Conservation (phyloP, 768 basidiomycete genomes). For the Kwoniella mangroviensis region DNA sequence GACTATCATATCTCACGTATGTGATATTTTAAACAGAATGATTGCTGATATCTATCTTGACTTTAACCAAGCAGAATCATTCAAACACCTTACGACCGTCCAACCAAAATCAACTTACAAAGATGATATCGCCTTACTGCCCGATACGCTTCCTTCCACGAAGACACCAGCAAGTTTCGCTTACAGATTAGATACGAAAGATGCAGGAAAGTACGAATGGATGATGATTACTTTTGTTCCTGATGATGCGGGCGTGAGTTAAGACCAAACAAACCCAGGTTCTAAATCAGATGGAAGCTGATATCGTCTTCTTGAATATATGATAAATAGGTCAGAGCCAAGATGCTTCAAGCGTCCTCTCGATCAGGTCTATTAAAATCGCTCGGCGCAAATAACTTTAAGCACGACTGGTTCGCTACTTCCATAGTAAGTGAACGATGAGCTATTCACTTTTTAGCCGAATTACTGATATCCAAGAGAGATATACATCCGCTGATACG, state of each 20-base stretch:
- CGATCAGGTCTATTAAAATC: conserved; percentile 53
- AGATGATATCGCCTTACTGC: conserved; percentile 49
- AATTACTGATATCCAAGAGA: neutral
- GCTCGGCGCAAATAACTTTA: conserved; percentile 53
- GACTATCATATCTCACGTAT: no score
- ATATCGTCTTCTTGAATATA: no score
- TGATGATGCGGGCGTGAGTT: conserved; percentile 54
- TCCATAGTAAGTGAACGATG: conserved; percentile 39
- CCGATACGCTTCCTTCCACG: conserved; percentile 40
- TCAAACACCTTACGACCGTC: conserved; percentile 43
- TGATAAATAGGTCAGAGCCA: conserved; percentile 46
- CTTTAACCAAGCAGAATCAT: no score
- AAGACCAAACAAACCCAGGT: no score
- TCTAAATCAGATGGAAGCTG: no score
- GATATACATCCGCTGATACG: no score
- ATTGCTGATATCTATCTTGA: no score
- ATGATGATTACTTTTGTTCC: conserved; percentile 57
- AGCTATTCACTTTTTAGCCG: neutral
- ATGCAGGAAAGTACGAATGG: conserved; percentile 51
- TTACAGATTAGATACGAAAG: conserved; percentile 50
- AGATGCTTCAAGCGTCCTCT: conserved; percentile 57
- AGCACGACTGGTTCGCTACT: conserved; percentile 56
- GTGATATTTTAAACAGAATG: no score
- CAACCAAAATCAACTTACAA: conserved; percentile 40
- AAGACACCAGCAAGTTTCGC: conserved; percentile 56